phyloP scores from a whole-genome alignment of 768 basidiomycete species.

The Naganishia randhawae region DNA sequence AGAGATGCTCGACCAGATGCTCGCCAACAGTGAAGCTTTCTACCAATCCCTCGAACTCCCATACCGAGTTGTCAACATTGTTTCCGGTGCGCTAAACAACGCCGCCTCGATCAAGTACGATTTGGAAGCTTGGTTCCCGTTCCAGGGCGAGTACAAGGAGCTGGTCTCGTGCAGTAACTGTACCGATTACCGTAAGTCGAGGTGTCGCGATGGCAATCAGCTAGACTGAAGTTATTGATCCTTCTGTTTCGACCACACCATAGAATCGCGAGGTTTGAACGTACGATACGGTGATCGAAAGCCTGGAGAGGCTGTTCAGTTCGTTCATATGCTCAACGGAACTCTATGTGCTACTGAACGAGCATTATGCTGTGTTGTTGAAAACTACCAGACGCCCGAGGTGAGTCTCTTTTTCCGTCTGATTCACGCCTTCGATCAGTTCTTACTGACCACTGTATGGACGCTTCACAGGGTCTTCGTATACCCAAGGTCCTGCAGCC shows the following conservation, averaged over 20 bases:
- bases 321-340: slow-evolving; percentile 97
- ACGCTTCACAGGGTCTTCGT: slow-evolving; percentile 64
- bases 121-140: slow-evolving; percentile 98
- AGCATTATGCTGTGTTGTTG: slow-evolving; percentile 92
- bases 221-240: background rate
- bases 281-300: slow-evolving; percentile 86
- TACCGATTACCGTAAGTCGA: slow-evolving; percentile 89
- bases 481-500: slow-evolving; percentile 86
- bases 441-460: background rate
- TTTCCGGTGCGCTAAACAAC: slow-evolving; percentile 92
- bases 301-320: slow-evolving; percentile 85
- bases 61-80: slow-evolving; percentile 89
- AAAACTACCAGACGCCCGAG: slow-evolving; percentile 95
- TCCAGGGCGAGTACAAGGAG: slow-evolving; percentile 94
- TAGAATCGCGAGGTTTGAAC: slow-evolving; percentile 89
- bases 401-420: slow-evolving; percentile 55
- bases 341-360: slow-evolving; percentile 96
- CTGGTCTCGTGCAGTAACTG: slow-evolving; percentile 97
- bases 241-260: background rate
- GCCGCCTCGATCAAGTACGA: slow-evolving; percentile 97
- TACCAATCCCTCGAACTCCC: slow-evolving; percentile 91
- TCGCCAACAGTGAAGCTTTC: slow-evolving; percentile 84
- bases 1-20: slow-evolving; percentile 88
- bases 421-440: background rate
- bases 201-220: background rate